Evolutionary conservation across 2,329 filamentous ascomycete species (phyloP).

Genomic region (Colletotrichum eleusines): DNA sequence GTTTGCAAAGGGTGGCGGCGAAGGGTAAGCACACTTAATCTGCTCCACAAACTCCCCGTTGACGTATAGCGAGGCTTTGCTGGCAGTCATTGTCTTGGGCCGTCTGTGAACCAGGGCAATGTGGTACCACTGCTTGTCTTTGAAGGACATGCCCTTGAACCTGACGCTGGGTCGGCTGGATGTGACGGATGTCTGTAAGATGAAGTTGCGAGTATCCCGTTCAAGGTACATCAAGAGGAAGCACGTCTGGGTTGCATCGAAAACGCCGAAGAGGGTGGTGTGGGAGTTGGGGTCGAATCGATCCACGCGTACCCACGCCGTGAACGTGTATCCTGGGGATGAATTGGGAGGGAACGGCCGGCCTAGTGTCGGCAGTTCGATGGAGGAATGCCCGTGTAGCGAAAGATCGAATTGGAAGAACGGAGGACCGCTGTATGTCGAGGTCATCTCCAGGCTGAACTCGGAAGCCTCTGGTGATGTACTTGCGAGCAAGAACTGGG

Average conservation of each 20-base stretch:
- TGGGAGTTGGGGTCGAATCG: slow-evolving; percentile 86
- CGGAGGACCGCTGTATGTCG: slow-evolving; percentile 80
- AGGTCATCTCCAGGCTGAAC: slow-evolving; percentile 80
- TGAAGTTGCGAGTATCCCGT: slow-evolving; percentile 92
- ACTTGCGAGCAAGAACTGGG: slow-evolving; percentile 75
- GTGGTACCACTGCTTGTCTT: slow-evolving; percentile 89
- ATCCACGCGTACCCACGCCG: slow-evolving; percentile 90
- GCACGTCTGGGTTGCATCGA: slow-evolving; percentile 91
- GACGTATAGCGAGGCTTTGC: slow-evolving; percentile 89
- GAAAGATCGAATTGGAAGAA: slow-evolving; percentile 96
- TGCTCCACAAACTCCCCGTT: slow-evolving; percentile 96
- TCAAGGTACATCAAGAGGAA: slow-evolving; percentile 95
- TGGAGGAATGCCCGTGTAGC: slow-evolving; percentile 85
- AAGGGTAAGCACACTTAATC: slow-evolving; percentile 88
- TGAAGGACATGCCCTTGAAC: slow-evolving; percentile 87
- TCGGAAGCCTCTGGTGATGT: slow-evolving; percentile 68
- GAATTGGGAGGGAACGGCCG: slow-evolving; percentile 85
- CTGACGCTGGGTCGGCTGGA: slow-evolving; percentile 89
- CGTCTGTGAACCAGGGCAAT: slow-evolving; percentile 88
- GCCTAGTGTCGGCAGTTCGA: slow-evolving; percentile 89
- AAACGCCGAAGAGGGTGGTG: slow-evolving; percentile 95
- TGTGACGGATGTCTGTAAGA: slow-evolving; percentile 93
- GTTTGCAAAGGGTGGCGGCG: slow-evolving; percentile 74
- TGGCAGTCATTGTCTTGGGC: slow-evolving; percentile 78
- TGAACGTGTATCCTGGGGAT: slow-evolving; percentile 88